Base-by-base conservation (phyloP, 495 filamentous ascomycete genomes). In the Penicillium cinerascens region DNA sequence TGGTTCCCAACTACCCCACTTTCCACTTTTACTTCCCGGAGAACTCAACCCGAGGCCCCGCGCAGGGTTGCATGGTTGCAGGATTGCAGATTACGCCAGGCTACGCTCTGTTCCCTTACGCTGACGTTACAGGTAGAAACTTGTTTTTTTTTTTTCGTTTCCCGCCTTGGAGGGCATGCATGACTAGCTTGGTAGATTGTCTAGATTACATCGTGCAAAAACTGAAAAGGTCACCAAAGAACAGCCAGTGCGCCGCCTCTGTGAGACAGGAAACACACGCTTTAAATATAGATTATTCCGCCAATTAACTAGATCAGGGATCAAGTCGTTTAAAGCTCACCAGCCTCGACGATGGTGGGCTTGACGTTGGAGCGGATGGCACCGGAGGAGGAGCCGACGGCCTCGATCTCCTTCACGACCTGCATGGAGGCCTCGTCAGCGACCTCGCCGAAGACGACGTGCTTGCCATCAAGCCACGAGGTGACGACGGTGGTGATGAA, bases 391-490 rank as follows among this genome's bases (percentile, higher is more conserved):
- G 73, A 80, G 67, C 87, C 88, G 35, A 82, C 79, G 51, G 80
- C 77, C 83, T 95, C 89, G 47, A 95, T 77, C 56, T 83, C 79
- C 72, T 79, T 79, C 66, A 93, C 87, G 50, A 91, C 63, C 0
- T 67, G 53, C 74, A 82, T 68, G 56, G 85, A 88, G n/a, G 73
- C 67, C 0, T 73, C 64, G 51, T 89, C 85, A 45, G 80, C 79
- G 39, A 99, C 92, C 72, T 97, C 87, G 55, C 93, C 93, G 72
- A 97, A 99, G 51, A 99, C 93, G 50, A 99, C 93, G 76, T 99
- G 93, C 79, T 97, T 97, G 60, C 86, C 84, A 67, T 97, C 90
- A 47, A 99, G 84, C 78, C 97, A 95, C 25, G 87, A 85, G 38
- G 93, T 99, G 22, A 82, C 76, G 55, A 95, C 87, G 27, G 95